phyloP scores from a whole-genome alignment of 805 yeast species.

The Suhomyces sp. region DNA sequence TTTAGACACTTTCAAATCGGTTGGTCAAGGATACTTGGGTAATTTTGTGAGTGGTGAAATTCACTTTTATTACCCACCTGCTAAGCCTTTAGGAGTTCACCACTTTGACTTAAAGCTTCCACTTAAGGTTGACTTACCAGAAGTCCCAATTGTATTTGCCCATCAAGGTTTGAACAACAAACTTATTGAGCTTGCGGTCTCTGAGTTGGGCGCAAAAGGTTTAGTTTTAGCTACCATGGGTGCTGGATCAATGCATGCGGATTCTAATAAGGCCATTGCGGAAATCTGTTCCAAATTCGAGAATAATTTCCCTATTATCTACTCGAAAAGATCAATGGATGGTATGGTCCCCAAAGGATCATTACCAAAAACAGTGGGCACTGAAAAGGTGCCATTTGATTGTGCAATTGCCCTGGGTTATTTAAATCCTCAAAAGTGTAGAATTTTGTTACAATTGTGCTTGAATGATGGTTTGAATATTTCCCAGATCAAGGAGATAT shows the following conservation, averaged over 20 bases:
- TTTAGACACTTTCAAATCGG: constrained; percentile 63
- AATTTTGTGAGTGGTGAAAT: constrained; percentile 65
- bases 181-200: constrained; percentile 45
- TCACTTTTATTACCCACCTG: constrained; percentile 62
- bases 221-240: constrained; percentile 69
- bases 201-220: constrained; percentile 47
- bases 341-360: constrained; percentile 64
- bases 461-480: constrained; percentile 39
- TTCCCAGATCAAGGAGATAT: constrained; percentile 41
- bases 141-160: constrained; percentile 56
- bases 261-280: constrained; percentile 44
- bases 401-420: constrained; percentile 62
- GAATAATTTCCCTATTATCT: constrained; percentile 51
- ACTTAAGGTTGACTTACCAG: constrained; percentile 28
- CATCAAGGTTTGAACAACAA: constrained; percentile 58
- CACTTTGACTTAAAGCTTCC: constrained; percentile 33
- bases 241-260: constrained; percentile 60
- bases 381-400: constrained; percentile 14
- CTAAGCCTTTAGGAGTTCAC: constrained; percentile 50
- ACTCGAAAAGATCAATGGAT: constrained; percentile 65
- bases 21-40: constrained; percentile 70
- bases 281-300: constrained; percentile 21
- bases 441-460: constrained; percentile 57
- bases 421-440: constrained; percentile 61
- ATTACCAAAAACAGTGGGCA: constrained; percentile 22